A percentile compares a stretch with the other conserved stretches of the same genome.
Conservation (phyloP, 2,329 filamentous ascomycete species). For the Mollisia scopiformis region DNA sequence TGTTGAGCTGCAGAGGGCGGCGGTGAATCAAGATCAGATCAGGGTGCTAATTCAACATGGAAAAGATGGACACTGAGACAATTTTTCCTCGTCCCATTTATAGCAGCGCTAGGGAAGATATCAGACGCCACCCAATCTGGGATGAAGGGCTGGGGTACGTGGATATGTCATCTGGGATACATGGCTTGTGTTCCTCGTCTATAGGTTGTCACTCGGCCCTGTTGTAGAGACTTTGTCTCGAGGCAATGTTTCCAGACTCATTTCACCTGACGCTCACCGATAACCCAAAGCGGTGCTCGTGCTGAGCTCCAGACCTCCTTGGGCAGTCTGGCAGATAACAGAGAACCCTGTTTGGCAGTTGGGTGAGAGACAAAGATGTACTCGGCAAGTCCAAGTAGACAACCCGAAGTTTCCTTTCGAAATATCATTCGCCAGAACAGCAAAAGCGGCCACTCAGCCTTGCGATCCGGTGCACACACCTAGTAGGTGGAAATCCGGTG, state of each 20-base stretch:
- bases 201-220: background rate
- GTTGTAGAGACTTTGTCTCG: background rate
- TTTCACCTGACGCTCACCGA: background rate
- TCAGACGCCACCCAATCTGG: background rate
- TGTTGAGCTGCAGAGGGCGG: background rate
- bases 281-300: background rate
- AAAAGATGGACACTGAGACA: background rate
- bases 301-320: background rate
- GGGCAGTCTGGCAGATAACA: background rate
- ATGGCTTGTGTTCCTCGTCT: background rate
- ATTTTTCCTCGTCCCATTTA: background rate
- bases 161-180: background rate
- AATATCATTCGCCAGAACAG: background rate
- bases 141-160: background rate
- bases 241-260: background rate
- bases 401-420: background rate
- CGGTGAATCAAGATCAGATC: background rate
- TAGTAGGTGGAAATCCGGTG: background rate
- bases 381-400: background rate
- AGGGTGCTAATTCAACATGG: background rate
- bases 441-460: slow-evolving; percentile 1
- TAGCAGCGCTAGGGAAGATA: background rate
- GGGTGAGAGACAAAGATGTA: background rate
- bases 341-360: background rate
- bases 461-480: background rate